phyloP scores from a whole-genome alignment of 176 grass and related monocot genomes.

The Lolium perenne region DNA sequence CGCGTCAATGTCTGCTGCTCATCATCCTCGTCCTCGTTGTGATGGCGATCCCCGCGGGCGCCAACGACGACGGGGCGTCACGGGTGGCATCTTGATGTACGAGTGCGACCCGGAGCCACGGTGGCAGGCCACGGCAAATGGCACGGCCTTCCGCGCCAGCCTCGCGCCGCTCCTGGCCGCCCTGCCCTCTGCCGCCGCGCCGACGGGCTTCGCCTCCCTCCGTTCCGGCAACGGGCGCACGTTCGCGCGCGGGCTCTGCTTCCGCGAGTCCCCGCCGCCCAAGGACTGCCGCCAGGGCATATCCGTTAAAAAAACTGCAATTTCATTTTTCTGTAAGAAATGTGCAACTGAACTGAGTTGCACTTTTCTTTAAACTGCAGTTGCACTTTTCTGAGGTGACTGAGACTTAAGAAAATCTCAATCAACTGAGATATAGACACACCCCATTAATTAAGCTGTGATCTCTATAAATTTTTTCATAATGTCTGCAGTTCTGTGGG shows the following conservation, averaged over 20 bases:
- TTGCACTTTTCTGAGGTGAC: too few relatives aligned
- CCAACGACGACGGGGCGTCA: background rate
- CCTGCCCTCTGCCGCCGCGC: background rate
- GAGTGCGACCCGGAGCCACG: background rate
- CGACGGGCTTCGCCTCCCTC: constrained; percentile 12
- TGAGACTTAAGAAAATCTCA: too few relatives aligned
- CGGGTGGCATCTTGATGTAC: background rate
- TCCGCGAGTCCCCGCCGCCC: background rate
- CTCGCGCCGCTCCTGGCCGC: background rate
- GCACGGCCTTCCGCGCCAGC: background rate
- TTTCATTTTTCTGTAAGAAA: too few relatives aligned
- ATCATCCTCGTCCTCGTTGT: background rate
- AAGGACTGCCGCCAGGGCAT: background rate
- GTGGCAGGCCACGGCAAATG: background rate
- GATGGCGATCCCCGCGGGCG: background rate
- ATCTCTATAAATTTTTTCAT: too few relatives aligned
- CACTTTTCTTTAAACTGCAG: too few relatives aligned
- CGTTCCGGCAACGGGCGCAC: background rate
- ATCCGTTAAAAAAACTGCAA: too few relatives aligned
- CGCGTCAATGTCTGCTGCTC: background rate
- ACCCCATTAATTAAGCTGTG: too few relatives aligned
- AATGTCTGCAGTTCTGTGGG: background rate
- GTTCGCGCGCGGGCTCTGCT: constrained; percentile 22
- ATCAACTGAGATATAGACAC: too few relatives aligned
- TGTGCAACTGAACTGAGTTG: too few relatives aligned